Evolutionary conservation across 2,329 filamentous ascomycete species (phyloP).

Genomic region (Peltaster fructicola): DNA sequence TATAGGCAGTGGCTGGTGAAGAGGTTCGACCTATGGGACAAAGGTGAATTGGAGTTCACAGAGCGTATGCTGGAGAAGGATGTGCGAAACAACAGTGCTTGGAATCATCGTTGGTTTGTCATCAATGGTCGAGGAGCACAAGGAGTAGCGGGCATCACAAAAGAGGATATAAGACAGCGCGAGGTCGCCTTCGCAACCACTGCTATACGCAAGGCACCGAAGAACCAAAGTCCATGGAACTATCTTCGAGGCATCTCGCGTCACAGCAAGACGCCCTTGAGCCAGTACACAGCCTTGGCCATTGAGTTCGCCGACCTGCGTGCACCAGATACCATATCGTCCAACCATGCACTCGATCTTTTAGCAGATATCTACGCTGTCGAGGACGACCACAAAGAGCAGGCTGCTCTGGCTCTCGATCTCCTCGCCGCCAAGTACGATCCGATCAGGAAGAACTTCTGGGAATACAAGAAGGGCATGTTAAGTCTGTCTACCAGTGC

Average conservation of each 20-base stretch:
- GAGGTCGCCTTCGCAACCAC: conserved; percentile 54
- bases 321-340: conserved; percentile 35
- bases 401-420: conserved; percentile 52
- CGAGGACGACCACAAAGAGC: conserved; percentile 32
- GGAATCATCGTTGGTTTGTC: conserved; percentile 94
- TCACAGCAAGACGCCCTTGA: conserved; percentile 39
- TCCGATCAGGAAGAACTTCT: conserved; percentile 79
- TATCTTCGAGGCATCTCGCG: conserved; percentile 64
- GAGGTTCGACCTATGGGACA: conserved; percentile 36
- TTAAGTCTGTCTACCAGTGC: conserved; percentile 18
- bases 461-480: conserved; percentile 54
- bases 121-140: conserved; percentile 46
- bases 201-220: conserved; percentile 62
- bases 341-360: conserved; percentile 49
- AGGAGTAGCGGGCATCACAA: conserved; percentile 20
- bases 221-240: conserved; percentile 91
- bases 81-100: conserved; percentile 89
- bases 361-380: conserved; percentile 48
- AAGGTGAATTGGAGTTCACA: conserved; percentile 48
- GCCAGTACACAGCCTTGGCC: conserved; percentile 35
- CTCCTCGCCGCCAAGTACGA: conserved; percentile 75
- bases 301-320: conserved; percentile 34
- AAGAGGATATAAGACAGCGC: conserved; percentile 44
- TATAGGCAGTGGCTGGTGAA: conserved; percentile 70
- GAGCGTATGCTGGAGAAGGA: conserved; percentile 60